Conservation (phyloP, 2,329 filamentous ascomycete genomes). For the Aspergillus quadrilineatus region DNA sequence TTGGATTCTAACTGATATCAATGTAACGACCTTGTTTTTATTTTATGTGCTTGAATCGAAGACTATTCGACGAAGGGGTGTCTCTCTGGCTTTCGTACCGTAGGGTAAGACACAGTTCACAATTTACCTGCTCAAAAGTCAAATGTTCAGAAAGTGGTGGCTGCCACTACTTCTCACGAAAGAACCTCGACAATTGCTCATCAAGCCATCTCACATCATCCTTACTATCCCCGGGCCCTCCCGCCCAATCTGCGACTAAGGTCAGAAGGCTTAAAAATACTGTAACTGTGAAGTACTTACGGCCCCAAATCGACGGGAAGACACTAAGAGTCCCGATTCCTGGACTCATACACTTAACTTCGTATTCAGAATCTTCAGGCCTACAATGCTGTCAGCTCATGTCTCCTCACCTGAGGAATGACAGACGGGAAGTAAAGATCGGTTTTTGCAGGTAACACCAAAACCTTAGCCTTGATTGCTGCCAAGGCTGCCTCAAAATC, state of each 20-base stretch:
- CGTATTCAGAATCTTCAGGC: constrained; percentile 73
- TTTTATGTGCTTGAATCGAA: neutral
- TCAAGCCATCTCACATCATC: constrained; percentile 74
- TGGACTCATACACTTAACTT: constrained; percentile 63
- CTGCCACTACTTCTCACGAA: constrained; percentile 32
- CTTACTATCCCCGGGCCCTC: constrained; percentile 68
- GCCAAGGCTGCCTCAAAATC: constrained; percentile 66
- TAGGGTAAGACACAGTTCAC: no score
- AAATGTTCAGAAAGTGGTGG: neutral
- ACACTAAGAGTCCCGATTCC: constrained; percentile 56
- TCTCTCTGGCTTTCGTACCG: neutral
- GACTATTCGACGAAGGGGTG: neutral
- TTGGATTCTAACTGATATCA: no score
- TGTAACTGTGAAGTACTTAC: constrained; percentile 38
- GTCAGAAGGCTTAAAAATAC: constrained; percentile 14
- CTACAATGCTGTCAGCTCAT: constrained; percentile 37
- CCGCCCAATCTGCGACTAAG: constrained; percentile 54
- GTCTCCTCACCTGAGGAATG: neutral
- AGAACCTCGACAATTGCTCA: constrained; percentile 56
- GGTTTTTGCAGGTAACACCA: constrained; percentile 70
- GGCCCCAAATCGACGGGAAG: constrained; percentile 65
- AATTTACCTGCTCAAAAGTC: no score
- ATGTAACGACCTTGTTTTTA: neutral
- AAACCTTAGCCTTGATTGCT: constrained; percentile 67
- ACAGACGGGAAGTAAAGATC: constrained; percentile 75